Conservation (phyloP, 75 land plant genomes). For the Cunninghamia lanceolata region DNA sequence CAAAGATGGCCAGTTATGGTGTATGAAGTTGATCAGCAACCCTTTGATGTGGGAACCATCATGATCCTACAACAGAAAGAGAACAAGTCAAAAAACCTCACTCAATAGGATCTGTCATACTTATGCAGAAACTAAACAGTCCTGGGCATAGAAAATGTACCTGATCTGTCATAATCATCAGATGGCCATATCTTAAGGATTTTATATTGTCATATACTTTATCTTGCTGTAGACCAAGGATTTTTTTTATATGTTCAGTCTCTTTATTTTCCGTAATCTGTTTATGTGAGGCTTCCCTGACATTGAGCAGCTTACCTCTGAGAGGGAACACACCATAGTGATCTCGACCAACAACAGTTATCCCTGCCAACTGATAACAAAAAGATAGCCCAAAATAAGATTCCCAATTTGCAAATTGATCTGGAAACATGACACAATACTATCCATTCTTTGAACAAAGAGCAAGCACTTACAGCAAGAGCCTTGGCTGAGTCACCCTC, state of each 20-base stretch:
- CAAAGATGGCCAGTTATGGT: constrained; percentile 93
- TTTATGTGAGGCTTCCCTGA: constrained; percentile 76
- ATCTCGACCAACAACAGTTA: constrained; percentile 81
- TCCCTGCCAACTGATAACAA: constrained; percentile 73
- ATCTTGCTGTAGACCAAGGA: constrained; percentile 89
- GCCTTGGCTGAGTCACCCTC: constrained; percentile 45
- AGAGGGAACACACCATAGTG: constrained; percentile 88
- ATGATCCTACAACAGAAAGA: constrained; percentile 64
- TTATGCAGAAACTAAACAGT: not conserved
- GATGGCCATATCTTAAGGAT: constrained; percentile 86
- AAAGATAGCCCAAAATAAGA: not conserved
- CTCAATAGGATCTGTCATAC: not conserved
- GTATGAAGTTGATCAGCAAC: constrained; percentile 85
- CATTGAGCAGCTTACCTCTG: constrained; percentile 89
- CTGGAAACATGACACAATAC: not conserved
- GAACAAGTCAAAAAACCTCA: not conserved
- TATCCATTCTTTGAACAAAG: too few relatives aligned
- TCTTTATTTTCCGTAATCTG: constrained; percentile 70
- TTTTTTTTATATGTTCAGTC: constrained; percentile 76
- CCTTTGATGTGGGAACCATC: constrained; percentile 99
- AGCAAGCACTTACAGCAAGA: constrained; percentile 32
- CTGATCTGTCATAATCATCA: constrained; percentile 99
- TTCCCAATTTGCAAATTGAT: not conserved
- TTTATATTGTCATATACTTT: constrained; percentile 70
- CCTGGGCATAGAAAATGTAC: constrained; percentile 19